Percentiles rank a stretch among this genome's conserved stretches.
Conservation (phyloP, 1,139 yeast species). For the Blastobotrys indianensis region DNA sequence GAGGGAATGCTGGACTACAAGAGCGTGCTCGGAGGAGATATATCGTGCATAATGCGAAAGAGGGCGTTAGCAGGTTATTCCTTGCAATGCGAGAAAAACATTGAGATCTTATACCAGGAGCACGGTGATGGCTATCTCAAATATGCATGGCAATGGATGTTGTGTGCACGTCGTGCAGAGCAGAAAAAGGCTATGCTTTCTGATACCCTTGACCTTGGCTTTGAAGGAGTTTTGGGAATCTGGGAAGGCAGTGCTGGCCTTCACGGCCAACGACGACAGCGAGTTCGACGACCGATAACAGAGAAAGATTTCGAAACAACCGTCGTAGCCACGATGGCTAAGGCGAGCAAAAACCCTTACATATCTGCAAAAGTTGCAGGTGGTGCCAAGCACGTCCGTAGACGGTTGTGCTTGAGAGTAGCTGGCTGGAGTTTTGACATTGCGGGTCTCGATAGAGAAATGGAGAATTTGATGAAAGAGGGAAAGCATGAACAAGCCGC, state of each 20-base stretch:
- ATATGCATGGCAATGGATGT: conserved; percentile 88
- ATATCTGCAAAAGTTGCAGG: conserved; percentile 25
- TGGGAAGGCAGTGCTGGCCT: conserved; percentile 79
- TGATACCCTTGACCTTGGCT: conserved; percentile 70
- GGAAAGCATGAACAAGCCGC: conserved; percentile 87
- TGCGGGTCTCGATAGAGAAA: conserved; percentile 66
- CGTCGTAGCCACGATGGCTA: conserved; percentile 19
- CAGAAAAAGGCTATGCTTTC: conserved; percentile 65
- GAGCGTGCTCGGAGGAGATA: conserved; percentile 30
- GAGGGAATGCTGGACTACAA: conserved; percentile 24
- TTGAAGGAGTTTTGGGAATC: conserved; percentile 80
- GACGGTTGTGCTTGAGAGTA: conserved; percentile 75
- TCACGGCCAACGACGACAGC: conserved; percentile 38
- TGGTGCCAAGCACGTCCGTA: conserved; percentile 37
- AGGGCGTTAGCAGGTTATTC: conserved; percentile 75
- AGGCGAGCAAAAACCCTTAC: conserved; percentile 32
- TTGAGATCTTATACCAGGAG: conserved; percentile 49
- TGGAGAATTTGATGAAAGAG: conserved; percentile 47
- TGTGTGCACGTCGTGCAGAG: conserved; percentile 61
- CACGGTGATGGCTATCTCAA: conserved; percentile 50
- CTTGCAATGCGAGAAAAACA: conserved; percentile 59
- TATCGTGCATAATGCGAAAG: conserved; percentile 46
- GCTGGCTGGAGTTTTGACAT: conserved; percentile 90
- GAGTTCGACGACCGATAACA: conserved; percentile 15
- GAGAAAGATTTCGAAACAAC: conserved; percentile 24